phyloP scores from a whole-genome alignment of 2,329 filamentous ascomycete genomes.

The Apiospora arundinis region DNA sequence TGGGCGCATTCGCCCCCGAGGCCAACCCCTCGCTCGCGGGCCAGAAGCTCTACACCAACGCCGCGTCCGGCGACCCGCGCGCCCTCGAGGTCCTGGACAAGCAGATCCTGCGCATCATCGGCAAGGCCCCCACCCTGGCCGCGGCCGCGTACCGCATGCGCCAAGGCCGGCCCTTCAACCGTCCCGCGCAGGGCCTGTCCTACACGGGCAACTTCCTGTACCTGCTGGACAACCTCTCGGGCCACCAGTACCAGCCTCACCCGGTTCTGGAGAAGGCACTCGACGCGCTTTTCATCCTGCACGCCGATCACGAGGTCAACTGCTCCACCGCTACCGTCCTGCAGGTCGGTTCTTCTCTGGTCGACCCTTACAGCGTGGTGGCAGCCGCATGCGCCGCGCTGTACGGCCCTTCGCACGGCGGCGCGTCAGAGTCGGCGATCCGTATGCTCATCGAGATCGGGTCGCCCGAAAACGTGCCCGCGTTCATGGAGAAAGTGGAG shows the following conservation, averaged over 20 bases:
- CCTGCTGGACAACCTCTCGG: conserved; percentile 58
- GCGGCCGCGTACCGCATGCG: conserved; percentile 60
- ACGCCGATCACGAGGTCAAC: conserved; percentile 66
- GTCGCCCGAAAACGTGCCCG: conserved; percentile 55
- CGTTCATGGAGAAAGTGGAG: conserved; percentile 57
- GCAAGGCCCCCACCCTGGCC: conserved; percentile 57
- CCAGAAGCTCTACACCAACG: conserved; percentile 56
- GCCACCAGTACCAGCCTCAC: conserved; percentile 53
- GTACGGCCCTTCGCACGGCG: conserved; percentile 64
- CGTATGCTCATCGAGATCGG: conserved; percentile 60
- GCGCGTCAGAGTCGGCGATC: conserved; percentile 64
- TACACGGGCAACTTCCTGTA: conserved; percentile 63
- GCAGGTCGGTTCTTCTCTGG: conserved; percentile 61
- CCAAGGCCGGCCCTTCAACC: conserved; percentile 57
- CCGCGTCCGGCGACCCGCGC: conserved; percentile 47
- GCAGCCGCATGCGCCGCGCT: conserved; percentile 58
- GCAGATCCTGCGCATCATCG: conserved; percentile 58
- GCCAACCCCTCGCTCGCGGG: conserved; percentile 57
- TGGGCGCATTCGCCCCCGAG: conserved; percentile 56
- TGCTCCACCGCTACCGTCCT: conserved; percentile 62
- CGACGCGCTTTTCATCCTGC: conserved; percentile 60
- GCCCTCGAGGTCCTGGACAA: conserved; percentile 54
- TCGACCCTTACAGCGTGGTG: conserved; percentile 62
- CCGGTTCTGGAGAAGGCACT: conserved; percentile 56
- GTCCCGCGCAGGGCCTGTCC: conserved; percentile 52